phyloP scores from a whole-genome alignment of 1,284 basidiomycete species.

The Microbotryum saponariae region DNA sequence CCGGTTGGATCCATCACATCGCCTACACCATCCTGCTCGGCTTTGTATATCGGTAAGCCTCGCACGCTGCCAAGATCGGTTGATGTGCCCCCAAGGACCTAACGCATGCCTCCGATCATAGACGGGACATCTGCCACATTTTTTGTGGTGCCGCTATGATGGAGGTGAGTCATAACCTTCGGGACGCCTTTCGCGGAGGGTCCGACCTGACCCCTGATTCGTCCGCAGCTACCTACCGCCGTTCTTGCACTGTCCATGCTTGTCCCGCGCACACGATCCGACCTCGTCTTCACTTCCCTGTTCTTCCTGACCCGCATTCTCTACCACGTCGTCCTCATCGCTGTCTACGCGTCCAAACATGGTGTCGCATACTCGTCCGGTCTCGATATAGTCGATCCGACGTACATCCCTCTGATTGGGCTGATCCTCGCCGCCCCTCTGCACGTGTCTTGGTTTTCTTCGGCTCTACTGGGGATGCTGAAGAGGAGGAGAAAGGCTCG shows the following conservation, averaged over 20 bases:
- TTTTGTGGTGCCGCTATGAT: constrained; percentile 50
- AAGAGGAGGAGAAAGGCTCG: neutral
- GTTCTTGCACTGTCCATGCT: constrained; percentile 50
- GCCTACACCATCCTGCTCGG: constrained; percentile 51
- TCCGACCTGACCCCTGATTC: neutral
- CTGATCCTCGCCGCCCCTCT: constrained; percentile 6
- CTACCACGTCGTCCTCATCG: constrained; percentile 46
- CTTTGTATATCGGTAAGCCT: constrained; percentile 34
- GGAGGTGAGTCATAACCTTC: constrained; percentile 40
- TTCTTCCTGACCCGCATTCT: constrained; percentile 54
- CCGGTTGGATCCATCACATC: constrained; percentile 57
- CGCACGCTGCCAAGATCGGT: neutral
- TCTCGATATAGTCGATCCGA: neutral
- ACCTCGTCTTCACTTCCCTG: constrained; percentile 49
- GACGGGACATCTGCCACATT: constrained; percentile 45
- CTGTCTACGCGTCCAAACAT: neutral
- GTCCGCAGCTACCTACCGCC: constrained; percentile 51
- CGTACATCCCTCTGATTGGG: neutral
- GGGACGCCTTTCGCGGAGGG: neutral
- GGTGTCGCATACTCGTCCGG: neutral
- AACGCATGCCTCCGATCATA: constrained; percentile 27
- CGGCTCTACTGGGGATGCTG: constrained; percentile 2
- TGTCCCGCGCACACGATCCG: constrained; percentile 47
- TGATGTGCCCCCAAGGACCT: too few relatives aligned
- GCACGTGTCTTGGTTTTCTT: constrained; percentile 11